Conservation (phyloP, 2,329 filamentous ascomycete genomes). For the Trichoderma endophyticum region DNA sequence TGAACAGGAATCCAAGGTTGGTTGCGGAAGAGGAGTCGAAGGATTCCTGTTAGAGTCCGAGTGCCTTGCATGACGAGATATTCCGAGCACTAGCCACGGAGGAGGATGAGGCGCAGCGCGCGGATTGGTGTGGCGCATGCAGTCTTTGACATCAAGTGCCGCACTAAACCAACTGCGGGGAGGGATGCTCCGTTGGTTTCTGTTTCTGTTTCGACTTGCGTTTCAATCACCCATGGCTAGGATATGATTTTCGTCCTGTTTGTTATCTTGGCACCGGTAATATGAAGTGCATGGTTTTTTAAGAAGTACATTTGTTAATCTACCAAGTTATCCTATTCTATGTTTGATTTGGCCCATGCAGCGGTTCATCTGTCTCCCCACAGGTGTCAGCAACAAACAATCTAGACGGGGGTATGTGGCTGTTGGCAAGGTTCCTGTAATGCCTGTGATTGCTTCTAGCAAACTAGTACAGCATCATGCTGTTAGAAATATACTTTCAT, state of each 20-base stretch:
- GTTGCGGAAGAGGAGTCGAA: not conserved
- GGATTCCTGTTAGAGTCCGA: not conserved
- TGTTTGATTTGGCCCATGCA: not conserved
- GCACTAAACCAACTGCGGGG: not conserved
- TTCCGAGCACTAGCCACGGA: not conserved
- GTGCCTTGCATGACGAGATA: conserved; percentile 2
- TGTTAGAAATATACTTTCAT: not conserved
- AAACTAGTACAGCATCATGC: not conserved
- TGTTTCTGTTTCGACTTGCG: conserved; percentile 4
- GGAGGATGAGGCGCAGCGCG: not conserved
- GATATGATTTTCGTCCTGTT: not conserved
- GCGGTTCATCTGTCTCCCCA: not conserved
- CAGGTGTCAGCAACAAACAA: not conserved
- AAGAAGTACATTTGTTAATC: not conserved
- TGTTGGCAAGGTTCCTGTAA: not conserved
- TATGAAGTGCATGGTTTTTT: not conserved
- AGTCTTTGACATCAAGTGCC: not conserved
- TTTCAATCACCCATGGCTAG: conserved; percentile 2
- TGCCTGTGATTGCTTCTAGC: not conserved
- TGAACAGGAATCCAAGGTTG: conserved; percentile 1
- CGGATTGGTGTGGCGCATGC: not conserved
- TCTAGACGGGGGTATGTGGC: not conserved
- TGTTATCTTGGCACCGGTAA: not conserved
- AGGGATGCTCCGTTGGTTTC: not conserved
- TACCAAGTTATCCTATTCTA: not conserved